Conservation (phyloP, 2,329 filamentous ascomycete species). For the Aspergillus puulaauensis region DNA sequence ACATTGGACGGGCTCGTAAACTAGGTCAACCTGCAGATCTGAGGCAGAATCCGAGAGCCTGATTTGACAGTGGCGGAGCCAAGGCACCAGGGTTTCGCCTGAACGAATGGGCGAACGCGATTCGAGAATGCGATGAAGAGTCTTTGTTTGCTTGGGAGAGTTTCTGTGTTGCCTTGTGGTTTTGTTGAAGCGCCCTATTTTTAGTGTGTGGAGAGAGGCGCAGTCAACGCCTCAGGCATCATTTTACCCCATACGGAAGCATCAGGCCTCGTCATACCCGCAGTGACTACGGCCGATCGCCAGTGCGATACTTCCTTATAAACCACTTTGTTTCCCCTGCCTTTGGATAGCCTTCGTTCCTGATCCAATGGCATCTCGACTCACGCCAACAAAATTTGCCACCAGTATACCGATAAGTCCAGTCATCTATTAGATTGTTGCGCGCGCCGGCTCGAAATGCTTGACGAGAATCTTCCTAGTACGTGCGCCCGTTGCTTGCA, state of each 20-base stretch:
- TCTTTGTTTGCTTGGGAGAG: not conserved
- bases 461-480: constrained; percentile 92
- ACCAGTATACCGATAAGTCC: not conserved
- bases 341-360: not conserved
- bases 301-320: constrained; percentile 4
- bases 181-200: constrained; percentile 2
- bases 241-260: not conserved
- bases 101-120: not conserved
- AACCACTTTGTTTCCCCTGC: constrained; percentile 1
- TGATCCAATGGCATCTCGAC: constrained; percentile 15
- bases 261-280: constrained; percentile 4
- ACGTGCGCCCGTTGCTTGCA: constrained; percentile 14
- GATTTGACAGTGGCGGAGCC: constrained; percentile 8
- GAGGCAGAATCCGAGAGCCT: not conserved
- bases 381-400: not conserved
- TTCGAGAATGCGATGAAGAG: not conserved
- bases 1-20: not conserved
- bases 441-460: constrained; percentile 55
- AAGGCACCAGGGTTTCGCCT: constrained; percentile 10
- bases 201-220: constrained; percentile 3
- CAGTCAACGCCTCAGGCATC: constrained; percentile 5
- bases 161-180: constrained; percentile 10
- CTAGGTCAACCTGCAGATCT: not conserved
- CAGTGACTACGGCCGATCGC: not conserved
- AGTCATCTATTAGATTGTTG: not conserved